A percentile compares a stretch with the other conserved stretches of the same genome.
phyloP scores from a whole-genome alignment of 345 rosid genomes.

The Streptanthus diversifolius region DNA sequence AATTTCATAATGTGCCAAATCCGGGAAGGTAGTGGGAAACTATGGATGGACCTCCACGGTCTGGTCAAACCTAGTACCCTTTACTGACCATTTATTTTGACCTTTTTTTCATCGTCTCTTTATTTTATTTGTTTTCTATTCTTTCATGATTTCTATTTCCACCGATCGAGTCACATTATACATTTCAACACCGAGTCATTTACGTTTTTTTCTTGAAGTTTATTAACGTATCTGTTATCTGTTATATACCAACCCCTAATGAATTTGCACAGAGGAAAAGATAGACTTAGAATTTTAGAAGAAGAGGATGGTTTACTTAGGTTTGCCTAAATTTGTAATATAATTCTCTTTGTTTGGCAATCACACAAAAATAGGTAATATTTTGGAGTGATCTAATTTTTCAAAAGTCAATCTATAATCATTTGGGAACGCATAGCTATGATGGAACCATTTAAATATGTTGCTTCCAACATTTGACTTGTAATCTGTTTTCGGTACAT shows the following conservation, averaged over 20 bases:
- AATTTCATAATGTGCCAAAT: not conserved
- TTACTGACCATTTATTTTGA: slow-evolving; percentile 35
- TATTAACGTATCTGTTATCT: not conserved
- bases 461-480: not conserved
- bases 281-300: not conserved
- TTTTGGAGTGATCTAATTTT: not conserved
- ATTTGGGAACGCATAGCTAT: not conserved
- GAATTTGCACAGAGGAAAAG: not conserved
- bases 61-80: slow-evolving; percentile 32
- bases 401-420: not conserved
- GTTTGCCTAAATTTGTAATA: not conserved
- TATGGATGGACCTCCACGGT: slow-evolving; percentile 23
- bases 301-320: not conserved
- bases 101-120: not conserved
- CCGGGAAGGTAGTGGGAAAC: slow-evolving; percentile 30
- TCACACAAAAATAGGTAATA: too few species aligned
- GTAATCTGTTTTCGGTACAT: not conserved
- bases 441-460: not conserved
- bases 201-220: not conserved
- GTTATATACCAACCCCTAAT: slow-evolving; percentile 1
- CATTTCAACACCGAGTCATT: slow-evolving; percentile 18
- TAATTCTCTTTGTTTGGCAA: not conserved
- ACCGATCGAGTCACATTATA: slow-evolving; percentile 3
- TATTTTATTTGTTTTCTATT: not conserved
- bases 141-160: not conserved